phyloP scores from a whole-genome alignment of 306 rosid species.

The Carpinus viminea region DNA sequence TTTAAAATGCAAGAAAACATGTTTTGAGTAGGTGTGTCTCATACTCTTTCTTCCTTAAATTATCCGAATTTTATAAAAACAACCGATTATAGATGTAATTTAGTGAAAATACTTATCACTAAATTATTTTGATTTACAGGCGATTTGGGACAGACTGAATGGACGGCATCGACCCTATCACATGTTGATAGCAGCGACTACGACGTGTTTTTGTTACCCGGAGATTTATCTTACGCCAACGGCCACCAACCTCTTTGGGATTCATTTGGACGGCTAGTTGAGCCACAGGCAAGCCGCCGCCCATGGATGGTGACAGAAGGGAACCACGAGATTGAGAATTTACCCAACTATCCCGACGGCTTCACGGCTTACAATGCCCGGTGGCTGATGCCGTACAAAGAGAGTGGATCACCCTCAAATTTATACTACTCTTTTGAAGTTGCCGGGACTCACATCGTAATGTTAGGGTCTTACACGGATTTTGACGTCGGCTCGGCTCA shows the following conservation, averaged over 20 bases:
- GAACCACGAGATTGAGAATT: slow-evolving; percentile 66
- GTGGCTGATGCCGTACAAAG: slow-evolving; percentile 65
- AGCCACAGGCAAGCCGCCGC: slow-evolving; percentile 65
- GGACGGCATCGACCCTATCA: slow-evolving; percentile 59
- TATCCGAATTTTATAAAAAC: no score
- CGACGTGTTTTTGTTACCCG: slow-evolving; percentile 67
- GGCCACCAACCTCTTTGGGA: slow-evolving; percentile 68
- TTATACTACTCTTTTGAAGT: slow-evolving; percentile 68
- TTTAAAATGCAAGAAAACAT: no score
- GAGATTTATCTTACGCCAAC: slow-evolving; percentile 74
- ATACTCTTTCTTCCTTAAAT: no score
- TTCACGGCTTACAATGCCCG: slow-evolving; percentile 64
- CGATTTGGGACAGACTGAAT: slow-evolving; percentile 75
- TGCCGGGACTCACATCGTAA: slow-evolving; percentile 46
- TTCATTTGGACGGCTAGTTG: slow-evolving; percentile 73
- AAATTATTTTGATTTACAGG: slow-evolving; percentile 36
- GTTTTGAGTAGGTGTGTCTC: no score
- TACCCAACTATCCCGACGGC: slow-evolving; percentile 41
- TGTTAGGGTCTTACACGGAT: slow-evolving; percentile 70
- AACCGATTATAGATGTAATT: no score
- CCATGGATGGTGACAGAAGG: slow-evolving; percentile 87
- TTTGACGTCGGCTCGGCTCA: slow-evolving; percentile 45
- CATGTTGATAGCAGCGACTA: slow-evolving; percentile 53
- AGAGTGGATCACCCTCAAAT: slow-evolving; percentile 63
- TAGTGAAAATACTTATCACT: no score